phyloP scores from a whole-genome alignment of 2,329 filamentous ascomycete species.

The Sclerotinia minor region DNA sequence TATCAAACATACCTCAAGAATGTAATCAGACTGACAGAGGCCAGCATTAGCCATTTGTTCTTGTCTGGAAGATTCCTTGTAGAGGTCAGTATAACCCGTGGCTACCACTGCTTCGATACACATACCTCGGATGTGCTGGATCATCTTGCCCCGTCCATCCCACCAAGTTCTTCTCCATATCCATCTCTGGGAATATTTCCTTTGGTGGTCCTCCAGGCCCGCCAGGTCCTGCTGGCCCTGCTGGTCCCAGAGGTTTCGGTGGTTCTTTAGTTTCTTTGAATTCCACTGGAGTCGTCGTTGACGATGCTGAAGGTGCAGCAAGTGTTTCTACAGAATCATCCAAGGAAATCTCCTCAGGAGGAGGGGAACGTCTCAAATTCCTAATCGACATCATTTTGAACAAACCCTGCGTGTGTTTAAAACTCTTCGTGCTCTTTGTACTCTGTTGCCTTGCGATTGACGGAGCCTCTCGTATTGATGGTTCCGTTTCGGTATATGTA shows the following conservation, averaged over 20 bases:
- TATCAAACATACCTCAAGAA: conserved; percentile 26
- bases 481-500: not conserved
- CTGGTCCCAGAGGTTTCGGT: not conserved
- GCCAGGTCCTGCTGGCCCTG: not conserved
- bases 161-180: conserved; percentile 48
- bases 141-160: conserved; percentile 30
- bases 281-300: not conserved
- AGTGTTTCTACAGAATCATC: not conserved
- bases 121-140: conserved; percentile 27
- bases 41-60: conserved; percentile 25
- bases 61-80: conserved; percentile 18
- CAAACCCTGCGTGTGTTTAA: not conserved
- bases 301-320: not conserved
- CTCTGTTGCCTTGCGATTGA: not conserved
- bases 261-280: not conserved
- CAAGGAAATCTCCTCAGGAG: not conserved
- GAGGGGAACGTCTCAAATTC: not conserved
- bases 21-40: conserved; percentile 23
- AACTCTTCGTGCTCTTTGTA: conserved; percentile 8
- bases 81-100: conserved; percentile 1
- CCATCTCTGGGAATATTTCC: conserved; percentile 29
- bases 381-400: conserved; percentile 19
- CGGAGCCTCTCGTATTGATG: not conserved
- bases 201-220: conserved; percentile 20
- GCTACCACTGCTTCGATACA: not conserved